Evolutionary conservation across 768 basidiomycete species (phyloP).

Genomic region (Tricholoma sp.): DNA sequence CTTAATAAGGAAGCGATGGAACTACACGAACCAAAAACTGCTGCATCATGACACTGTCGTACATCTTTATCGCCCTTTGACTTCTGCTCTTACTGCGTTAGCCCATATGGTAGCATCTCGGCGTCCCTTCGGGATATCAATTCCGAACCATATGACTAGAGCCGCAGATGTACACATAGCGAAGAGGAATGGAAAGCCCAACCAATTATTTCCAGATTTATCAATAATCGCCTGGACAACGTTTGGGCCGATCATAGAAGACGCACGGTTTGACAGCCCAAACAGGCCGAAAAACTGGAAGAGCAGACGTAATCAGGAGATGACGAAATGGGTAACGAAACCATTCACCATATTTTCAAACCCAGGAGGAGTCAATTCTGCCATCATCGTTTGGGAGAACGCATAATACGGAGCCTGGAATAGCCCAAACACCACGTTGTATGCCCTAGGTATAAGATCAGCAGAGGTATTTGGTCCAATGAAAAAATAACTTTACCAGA

Average conservation of each 20-base stretch:
- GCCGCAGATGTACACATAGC: conserved; percentile 63
- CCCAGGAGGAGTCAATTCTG: conserved; percentile 81
- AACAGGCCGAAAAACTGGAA: conserved; percentile 81
- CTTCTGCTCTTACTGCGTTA: conserved; percentile 9
- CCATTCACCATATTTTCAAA: conserved; percentile 71
- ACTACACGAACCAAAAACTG: too few species aligned
- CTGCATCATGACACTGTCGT: too few species aligned
- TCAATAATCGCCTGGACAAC: conserved; percentile 83
- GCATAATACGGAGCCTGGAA: conserved; percentile 89
- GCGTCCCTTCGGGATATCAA: conserved; percentile 60
- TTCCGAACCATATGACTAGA: conserved; percentile 72
- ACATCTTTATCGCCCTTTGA: background rate
- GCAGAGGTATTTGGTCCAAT: background rate
- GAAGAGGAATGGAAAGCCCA: conserved; percentile 82
- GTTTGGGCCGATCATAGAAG: conserved; percentile 82
- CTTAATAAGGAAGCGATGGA: too few species aligned
- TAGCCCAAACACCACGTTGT: conserved; percentile 74
- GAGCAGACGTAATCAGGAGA: background rate
- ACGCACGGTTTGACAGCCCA: conserved; percentile 78
- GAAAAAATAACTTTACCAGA: conserved; percentile 48
- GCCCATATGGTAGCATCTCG: conserved; percentile 60
- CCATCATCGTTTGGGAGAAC: conserved; percentile 85
- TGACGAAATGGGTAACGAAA: background rate
- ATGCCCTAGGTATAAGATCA: conserved; percentile 43
- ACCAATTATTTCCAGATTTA: conserved; percentile 68